phyloP scores from a whole-genome alignment of 2,329 filamentous ascomycete genomes.

The Sporothrix luriei region DNA sequence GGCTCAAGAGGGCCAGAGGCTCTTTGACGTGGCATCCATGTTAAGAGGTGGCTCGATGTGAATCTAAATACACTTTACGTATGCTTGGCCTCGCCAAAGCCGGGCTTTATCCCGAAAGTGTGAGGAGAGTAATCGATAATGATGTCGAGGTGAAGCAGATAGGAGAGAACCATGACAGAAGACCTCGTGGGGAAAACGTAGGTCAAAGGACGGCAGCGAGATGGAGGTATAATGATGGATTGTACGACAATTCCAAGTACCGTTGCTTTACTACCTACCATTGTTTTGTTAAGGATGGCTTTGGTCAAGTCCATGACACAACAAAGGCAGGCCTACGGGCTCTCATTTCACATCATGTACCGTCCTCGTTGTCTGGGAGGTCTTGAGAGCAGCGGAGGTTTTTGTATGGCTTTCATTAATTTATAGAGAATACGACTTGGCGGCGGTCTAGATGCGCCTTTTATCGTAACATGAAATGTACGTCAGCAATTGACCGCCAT shows the following conservation, averaged over 20 bases:
- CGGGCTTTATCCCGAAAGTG: conserved; percentile 16
- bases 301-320: too few relatives aligned
- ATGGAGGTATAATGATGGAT: too few relatives aligned
- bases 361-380: too few relatives aligned
- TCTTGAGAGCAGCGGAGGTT: too few relatives aligned
- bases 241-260: too few relatives aligned
- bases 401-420: neutral
- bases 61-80: conserved; percentile 13
- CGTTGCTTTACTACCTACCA: too few relatives aligned
- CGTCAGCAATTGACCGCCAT: too few relatives aligned
- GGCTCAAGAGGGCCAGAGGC: neutral
- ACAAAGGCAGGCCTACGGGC: too few relatives aligned
- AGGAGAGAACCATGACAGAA: neutral
- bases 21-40: neutral
- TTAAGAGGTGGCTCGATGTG: neutral
- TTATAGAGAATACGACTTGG: neutral
- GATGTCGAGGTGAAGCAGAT: neutral
- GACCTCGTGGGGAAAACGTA: too few relatives aligned
- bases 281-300: too few relatives aligned
- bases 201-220: too few relatives aligned
- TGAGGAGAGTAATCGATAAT: neutral
- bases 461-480: neutral
- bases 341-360: too few relatives aligned
- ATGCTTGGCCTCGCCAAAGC: conserved; percentile 6
- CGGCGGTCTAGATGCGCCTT: conserved; percentile 6